Conservation (phyloP, 306 rosid species). For the Dalbergia cultrata region DNA sequence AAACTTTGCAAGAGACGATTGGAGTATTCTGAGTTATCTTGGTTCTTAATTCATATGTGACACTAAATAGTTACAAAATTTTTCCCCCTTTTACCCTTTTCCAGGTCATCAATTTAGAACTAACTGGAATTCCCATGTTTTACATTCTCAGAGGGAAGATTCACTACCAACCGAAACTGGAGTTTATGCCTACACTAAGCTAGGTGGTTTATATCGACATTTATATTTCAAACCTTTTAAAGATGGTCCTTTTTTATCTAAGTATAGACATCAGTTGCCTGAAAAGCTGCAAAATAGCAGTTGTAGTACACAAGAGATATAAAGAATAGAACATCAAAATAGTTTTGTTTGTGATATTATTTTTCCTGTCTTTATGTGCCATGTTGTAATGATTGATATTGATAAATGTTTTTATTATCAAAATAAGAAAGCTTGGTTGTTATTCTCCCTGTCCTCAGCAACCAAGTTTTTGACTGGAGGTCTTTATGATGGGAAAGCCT, state of each 20-base stretch:
- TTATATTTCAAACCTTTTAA: neutral
- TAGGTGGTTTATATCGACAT: slow-evolving; percentile 42
- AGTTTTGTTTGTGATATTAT: slow-evolving; percentile 28
- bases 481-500: neutral
- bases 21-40: slow-evolving; percentile 26
- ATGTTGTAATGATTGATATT: slow-evolving; percentile 9
- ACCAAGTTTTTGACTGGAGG: slow-evolving; percentile 5
- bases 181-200: slow-evolving; percentile 93
- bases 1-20: slow-evolving; percentile 93
- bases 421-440: slow-evolving; percentile 21
- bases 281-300: neutral
- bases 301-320: neutral
- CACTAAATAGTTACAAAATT: slow-evolving; percentile 19
- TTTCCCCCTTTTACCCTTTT: slow-evolving; percentile 21
- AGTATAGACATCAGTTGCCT: slow-evolving; percentile 36
- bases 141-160: slow-evolving; percentile 91
- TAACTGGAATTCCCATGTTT: slow-evolving; percentile 99
- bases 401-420: neutral
- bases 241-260: neutral
- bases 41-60: slow-evolving; percentile 5
- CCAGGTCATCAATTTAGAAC: slow-evolving; percentile 93
- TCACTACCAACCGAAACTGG: slow-evolving; percentile 95
- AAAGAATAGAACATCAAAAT: slow-evolving; percentile 10
- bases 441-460: slow-evolving; percentile 6
- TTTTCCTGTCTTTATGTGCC: slow-evolving; percentile 7